A percentile compares a stretch with the other conserved stretches of the same genome.
Conservation (phyloP, 2,329 filamentous ascomycete species). For the Alternaria ventricosa region DNA sequence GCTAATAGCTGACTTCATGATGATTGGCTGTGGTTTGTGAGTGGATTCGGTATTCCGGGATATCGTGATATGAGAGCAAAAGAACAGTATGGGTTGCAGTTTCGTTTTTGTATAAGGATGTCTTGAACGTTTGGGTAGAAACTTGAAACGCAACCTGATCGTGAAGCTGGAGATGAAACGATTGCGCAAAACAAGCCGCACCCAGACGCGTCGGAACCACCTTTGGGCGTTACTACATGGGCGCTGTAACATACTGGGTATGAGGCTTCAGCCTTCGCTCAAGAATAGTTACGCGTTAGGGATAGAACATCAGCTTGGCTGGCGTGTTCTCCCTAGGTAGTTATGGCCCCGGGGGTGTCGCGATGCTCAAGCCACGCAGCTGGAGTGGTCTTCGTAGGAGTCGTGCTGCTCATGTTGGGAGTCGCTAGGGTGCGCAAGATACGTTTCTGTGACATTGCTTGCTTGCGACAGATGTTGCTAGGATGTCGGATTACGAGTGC, state of each 20-base stretch:
- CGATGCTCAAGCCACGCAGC: neutral
- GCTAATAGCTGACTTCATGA: constrained; percentile 30
- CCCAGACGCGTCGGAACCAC: neutral
- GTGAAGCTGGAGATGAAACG: constrained; percentile 34
- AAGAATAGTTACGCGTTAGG: neutral
- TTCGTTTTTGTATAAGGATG: neutral
- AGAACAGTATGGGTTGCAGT: neutral
- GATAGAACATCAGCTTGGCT: neutral
- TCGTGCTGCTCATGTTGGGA: too few species aligned
- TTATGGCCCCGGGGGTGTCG: too few species aligned
- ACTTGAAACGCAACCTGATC: constrained; percentile 31
- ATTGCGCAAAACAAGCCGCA: neutral
- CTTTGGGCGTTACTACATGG: neutral
- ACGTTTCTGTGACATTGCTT: neutral
- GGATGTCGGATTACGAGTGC: neutral
- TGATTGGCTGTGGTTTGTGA: neutral
- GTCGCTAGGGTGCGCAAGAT: neutral
- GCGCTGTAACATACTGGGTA: neutral
- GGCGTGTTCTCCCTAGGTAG: neutral
- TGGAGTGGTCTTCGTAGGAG: neutral
- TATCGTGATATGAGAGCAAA: too few species aligned
- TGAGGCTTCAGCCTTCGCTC: neutral
- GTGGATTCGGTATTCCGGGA: neutral
- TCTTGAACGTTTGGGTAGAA: neutral
- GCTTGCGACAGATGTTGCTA: neutral